Evolutionary conservation across 2,329 filamentous ascomycete genomes (phyloP), one percentile per base, ranked within the genome.

Genomic region (Plectosphaerella sp.): DNA sequence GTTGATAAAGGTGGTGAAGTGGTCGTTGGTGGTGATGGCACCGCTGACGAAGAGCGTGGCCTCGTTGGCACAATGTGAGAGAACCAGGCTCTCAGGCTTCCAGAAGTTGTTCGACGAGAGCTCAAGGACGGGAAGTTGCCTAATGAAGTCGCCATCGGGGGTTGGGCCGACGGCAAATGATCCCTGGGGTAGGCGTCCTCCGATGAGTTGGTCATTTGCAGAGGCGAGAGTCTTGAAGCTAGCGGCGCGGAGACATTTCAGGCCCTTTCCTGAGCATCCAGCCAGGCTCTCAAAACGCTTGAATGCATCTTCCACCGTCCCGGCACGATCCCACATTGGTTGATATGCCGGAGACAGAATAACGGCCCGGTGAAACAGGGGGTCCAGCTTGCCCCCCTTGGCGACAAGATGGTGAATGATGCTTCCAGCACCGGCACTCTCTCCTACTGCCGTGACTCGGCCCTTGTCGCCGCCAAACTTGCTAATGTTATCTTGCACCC

Each of bases 341-440:
- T 70, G 63, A 53, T 63, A 70, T 11, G 67, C 67, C 2, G 68
- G 67, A 9, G 65, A 68, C 48, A 69, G 65, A 8, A 69, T 48
- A 24, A 71, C 63, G 45, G 62, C 66, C 10, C 51, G 52, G 6
- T 51, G 11, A 61, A 79, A 79, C 2, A 74, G 61, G 2, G 76
- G 75, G 45, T 75, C 66, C 15, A 67, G 61, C 5, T 61, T 64
- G 2, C 76, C 76, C 1, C 72, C 70, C 22, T 73, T 61, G 0
- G 70, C 69, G n/a, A 73, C 69, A 9, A 80, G 62, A 49, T 79
- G 77, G 51, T 79, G 75, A 47, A 78, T 57, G 48, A 80, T 73
- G 5, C 73, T 77, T 1, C 72, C 71, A 1, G 74, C 78, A 1
- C 78, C 77, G 0, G 77, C 76, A 9, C 72, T 78, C 56, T 79